Evolutionary conservation across 2,329 filamentous ascomycete species (phyloP), one percentile per base, ranked within the genome.

Genomic region (Fusarium cyanostomum): DNA sequence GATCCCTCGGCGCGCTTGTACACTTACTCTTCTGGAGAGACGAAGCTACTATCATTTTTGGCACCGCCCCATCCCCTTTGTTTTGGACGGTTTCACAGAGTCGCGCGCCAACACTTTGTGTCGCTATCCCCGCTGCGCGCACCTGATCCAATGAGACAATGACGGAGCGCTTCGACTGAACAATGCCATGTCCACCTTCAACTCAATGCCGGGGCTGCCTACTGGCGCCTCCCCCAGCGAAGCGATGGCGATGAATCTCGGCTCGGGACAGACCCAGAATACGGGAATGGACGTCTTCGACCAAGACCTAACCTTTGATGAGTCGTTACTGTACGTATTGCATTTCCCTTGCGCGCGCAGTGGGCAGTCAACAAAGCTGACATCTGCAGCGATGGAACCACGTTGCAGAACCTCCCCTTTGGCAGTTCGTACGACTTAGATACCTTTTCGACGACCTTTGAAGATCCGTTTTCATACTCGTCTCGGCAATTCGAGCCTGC

Each of bases 391-490:
- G 76, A 79, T 44, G 72, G 70, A 62, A 64, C 71, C 54, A 59
- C 74, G 24, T 62, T 79, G 52, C 73, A 74, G 31, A 71, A 71
- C 44, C 71, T 79, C n/a, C 82, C 85, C 4, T 89, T 88, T 57
- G 84, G 84, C 3, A 82, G 84, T 4, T 78, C 81, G 5, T 89
- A 88, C 77, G 86, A 89, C 64, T 83, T 89, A 67, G 84, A 87
- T 49, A 77, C 80, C 63, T 85, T 86, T 66, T 82, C 85, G 45
- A 82, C 81, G 34, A 88, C 86, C 7, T 89, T 89, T 70, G 87
- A 89, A 72, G 87, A 89, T 69, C 86, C 87, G 33, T 89, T 89
- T 69, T 83, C 84, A 61, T 86, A 87, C 72, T 81, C 84, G 9
- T 74, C 78, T 26, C 78, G 80, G 35, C 77, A 80, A 13, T 83